Conservation (phyloP, 805 yeast species). For the Yarrowia osloensis region DNA sequence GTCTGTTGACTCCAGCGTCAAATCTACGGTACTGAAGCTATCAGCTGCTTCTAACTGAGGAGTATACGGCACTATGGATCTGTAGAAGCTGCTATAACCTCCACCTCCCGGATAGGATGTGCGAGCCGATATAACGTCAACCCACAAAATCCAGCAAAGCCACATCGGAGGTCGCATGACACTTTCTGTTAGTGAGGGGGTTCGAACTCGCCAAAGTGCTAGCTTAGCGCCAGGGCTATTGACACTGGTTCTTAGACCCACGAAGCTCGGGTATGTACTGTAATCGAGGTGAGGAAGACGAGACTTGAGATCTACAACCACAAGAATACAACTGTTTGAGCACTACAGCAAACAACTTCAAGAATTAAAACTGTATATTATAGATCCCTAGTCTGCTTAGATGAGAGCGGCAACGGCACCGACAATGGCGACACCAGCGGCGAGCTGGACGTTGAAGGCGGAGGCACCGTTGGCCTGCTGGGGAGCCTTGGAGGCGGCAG, state of each 20-base stretch:
- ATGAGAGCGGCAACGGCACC: constrained; percentile 28
- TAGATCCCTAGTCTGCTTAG: background rate
- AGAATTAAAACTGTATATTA: constrained; percentile 24
- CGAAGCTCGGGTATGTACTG: background rate
- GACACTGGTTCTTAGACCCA: no score
- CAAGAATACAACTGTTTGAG: no score
- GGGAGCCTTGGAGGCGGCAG: constrained; percentile 23
- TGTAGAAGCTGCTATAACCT: no score
- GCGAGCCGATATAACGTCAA: no score
- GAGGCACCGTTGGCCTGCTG: constrained; percentile 22
- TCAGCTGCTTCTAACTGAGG: no score
- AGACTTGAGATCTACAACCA: no score
- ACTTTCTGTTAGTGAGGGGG: background rate
- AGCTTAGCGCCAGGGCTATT: background rate
- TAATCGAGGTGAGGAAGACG: background rate
- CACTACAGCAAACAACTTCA: no score
- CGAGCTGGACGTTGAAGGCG: constrained; percentile 29
- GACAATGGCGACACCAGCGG: constrained; percentile 23
- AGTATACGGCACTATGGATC: no score
- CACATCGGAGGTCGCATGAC: background rate
- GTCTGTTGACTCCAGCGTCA: no score
- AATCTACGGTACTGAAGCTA: no score
- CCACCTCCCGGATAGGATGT: no score
- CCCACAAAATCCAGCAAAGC: background rate
- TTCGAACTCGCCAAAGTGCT: background rate